Conservation (phyloP, 768 basidiomycete species). For the Termitomyces sp. region DNA sequence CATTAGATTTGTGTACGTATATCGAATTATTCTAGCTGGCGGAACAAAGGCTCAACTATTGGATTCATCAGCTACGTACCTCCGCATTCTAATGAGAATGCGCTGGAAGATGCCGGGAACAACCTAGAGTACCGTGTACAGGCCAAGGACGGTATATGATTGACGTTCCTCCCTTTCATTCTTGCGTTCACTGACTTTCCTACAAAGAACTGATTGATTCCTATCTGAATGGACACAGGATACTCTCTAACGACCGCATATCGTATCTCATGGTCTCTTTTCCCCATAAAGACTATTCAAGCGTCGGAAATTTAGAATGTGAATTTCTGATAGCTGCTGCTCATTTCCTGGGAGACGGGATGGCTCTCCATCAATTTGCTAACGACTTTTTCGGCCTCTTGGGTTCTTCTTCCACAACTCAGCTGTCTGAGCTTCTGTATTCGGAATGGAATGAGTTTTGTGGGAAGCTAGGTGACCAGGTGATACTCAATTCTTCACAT, state of each 20-base stretch:
- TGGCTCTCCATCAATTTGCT: conserved; percentile 78
- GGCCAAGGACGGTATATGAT: conserved; percentile 46
- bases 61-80: conserved; percentile 36
- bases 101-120: conserved; percentile 40
- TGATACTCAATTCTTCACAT: conserved; percentile 3
- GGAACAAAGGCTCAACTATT: background rate
- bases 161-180: background rate
- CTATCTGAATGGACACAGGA: conserved; percentile 76
- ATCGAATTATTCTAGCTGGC: background rate
- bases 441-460: conserved; percentile 27
- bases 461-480: conserved; percentile 16
- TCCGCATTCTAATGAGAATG: conserved; percentile 36
- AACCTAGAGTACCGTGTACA: conserved; percentile 46
- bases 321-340: conserved; percentile 71
- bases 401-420: conserved; percentile 27
- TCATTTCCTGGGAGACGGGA: conserved; percentile 84
- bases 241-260: conserved; percentile 59
- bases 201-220: conserved; percentile 51
- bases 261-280: conserved; percentile 54
- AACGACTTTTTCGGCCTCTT: conserved; percentile 75
- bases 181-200: background rate
- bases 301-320: conserved; percentile 26
- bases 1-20: conserved; percentile 59
- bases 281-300: conserved; percentile 3
- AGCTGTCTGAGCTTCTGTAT: conserved; percentile 24